Conservation (phyloP, 176 grass and related monocot genomes). For the Musa schizocarpa region DNA sequence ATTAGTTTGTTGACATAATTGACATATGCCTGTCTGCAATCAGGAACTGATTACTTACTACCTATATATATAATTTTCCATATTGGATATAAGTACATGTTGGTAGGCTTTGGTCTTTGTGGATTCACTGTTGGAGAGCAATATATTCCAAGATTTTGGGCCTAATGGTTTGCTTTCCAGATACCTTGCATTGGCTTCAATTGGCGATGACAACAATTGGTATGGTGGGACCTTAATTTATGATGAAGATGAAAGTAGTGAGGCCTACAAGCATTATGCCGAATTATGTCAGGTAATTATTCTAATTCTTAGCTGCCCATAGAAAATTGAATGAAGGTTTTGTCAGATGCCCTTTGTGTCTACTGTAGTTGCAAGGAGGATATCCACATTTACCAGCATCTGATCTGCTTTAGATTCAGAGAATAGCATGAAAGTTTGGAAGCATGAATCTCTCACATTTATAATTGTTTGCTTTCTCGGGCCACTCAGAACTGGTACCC, state of each 20-base stretch:
- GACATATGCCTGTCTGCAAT: background rate
- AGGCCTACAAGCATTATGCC: constrained; percentile 71
- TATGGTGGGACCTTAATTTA: constrained; percentile 78
- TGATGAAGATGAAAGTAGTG: constrained; percentile 61
- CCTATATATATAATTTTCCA: too few relatives aligned
- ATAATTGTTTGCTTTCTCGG: too few relatives aligned
- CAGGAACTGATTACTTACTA: background rate
- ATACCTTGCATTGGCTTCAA: constrained; percentile 59
- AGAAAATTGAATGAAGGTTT: background rate
- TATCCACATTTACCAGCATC: too few relatives aligned
- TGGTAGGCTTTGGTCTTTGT: background rate
- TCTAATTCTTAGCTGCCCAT: background rate
- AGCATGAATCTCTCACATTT: too few relatives aligned
- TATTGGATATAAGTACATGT: too few relatives aligned
- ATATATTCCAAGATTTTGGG: background rate
- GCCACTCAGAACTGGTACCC: too few relatives aligned
- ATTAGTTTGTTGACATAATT: background rate
- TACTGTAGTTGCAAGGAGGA: too few relatives aligned
- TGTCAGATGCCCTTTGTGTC: too few relatives aligned
- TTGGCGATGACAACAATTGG: constrained; percentile 60
- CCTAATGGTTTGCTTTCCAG: constrained; percentile 33
- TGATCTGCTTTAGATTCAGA: too few relatives aligned
- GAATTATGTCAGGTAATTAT: constrained; percentile 58
- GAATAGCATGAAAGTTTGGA: too few relatives aligned
- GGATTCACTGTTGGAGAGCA: background rate